A percentile compares a stretch with the other conserved stretches of the same genome.
Conservation (phyloP, 805 yeast species). For the Starmerella sp. region DNA sequence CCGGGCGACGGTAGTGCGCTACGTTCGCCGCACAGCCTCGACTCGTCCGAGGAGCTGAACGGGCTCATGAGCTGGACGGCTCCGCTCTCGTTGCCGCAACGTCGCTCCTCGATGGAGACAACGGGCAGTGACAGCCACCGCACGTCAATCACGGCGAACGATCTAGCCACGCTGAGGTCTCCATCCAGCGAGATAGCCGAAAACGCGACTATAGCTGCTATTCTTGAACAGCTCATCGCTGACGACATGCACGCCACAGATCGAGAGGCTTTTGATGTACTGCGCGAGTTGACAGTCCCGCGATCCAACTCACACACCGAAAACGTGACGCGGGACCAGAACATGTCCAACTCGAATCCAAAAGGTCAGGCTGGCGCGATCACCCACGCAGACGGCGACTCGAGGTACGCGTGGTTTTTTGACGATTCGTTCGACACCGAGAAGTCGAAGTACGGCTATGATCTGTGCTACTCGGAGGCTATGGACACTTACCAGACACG, state of each 20-base stretch:
- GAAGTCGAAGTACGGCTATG: constrained; percentile 23
- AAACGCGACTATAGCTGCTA: background rate
- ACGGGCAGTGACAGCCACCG: background rate
- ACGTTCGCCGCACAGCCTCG: background rate
- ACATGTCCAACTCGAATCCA: too few species aligned
- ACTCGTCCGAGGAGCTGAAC: background rate
- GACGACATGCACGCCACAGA: background rate
- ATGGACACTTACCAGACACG: constrained; percentile 13
- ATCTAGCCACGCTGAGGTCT: background rate
- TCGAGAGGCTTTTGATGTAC: background rate
- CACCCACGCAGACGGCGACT: constrained; percentile 5
- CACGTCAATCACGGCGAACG: background rate
- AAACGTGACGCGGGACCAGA: background rate
- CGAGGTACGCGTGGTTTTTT: constrained; percentile 25
- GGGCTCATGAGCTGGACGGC: background rate
- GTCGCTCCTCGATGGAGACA: background rate
- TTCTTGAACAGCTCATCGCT: background rate
- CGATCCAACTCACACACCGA: background rate
- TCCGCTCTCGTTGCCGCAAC: background rate
- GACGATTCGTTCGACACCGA: constrained; percentile 21
- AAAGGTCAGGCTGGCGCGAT: background rate
- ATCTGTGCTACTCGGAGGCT: constrained; percentile 20
- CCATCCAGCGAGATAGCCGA: background rate
- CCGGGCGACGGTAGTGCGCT: background rate
- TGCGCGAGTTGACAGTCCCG: background rate